Evolutionary conservation across 306 rosid species (phyloP), one percentile per base, ranked within the genome.

Genomic region (Lagenaria siceraria): DNA sequence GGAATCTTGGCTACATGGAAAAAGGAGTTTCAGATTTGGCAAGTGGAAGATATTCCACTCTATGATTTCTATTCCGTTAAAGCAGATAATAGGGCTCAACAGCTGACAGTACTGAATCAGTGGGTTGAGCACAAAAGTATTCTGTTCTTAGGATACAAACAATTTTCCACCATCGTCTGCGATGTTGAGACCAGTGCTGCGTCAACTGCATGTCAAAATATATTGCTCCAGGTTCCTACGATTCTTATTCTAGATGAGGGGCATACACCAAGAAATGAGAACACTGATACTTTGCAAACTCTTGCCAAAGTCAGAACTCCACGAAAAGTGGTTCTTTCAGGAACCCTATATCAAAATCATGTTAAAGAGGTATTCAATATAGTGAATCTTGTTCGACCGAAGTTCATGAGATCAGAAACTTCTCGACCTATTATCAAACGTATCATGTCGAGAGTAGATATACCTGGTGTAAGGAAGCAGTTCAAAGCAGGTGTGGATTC

Each of bases 241-340:
- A 87, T 95, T 86, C 96, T 95, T 19, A 88, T 95, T 52, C 82
- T 95, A 58, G 99, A 95, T 13, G 99, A 95, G 86, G 99, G 99
- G n/a, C 99, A 95, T 79, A 95, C 87, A 42, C 97, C 99, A 10
- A 86, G 97, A 82, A 95, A 92, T 75, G 99, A 95, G 66, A 82
- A 88, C 80, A 92, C 99, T 18, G 96, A 95, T 69, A 89, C 89
- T 69, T 84, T 92, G 70, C 97, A 90, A 48, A 81, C 97, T 64
- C 95, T 95, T 75, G 87, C 90, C 7, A 89, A 90, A 70, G 89
- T 95, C 11, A 87, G 83, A 65, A 95, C 99, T 7, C 92, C 96
- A 8, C 85, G 97, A 35, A 95, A 92, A 78, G 97, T 92, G 29
- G 96, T 95, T 25, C 88, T 95, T n/a, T 95, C 97, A 5, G 99